Evolutionary conservation across 2,329 filamentous ascomycete genomes (phyloP), one percentile per base, ranked within the genome.

Genomic region (Bimuria novae-zelandiae): DNA sequence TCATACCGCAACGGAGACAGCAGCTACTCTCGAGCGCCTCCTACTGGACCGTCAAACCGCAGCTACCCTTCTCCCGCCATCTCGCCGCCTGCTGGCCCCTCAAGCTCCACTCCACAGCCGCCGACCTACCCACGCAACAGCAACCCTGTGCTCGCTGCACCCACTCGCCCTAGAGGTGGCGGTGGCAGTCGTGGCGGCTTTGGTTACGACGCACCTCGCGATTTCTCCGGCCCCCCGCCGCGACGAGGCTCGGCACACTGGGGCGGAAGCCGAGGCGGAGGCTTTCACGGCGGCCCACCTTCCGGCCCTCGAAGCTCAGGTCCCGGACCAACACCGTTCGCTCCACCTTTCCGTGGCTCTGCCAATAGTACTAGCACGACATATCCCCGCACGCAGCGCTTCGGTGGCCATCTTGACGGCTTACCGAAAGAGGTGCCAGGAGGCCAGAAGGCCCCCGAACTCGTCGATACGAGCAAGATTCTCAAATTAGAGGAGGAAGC

Each of bases 401-500:
- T 79, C 71, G 70, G 65, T 14, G 64, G 71, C 40, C 72, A 75
- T 50, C 63, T 81, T 16, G 63, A 74, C 7, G 76, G 77, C 40
- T 51, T 81, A 2, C 76, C 79, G 1, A 73, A 73, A 49, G 68
- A 77, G 23, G 64, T 79, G 14, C 74, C 76, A 2, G 78, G 78
- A 16, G 79, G 79, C 2, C 69, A 72, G 49, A 76, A 73, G 53
- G 70, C 72, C 21, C 75, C 75, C 14, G 74, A 78, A 17, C 44
- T 76, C 6, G 69, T 75, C 50, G 77, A 80, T 51, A 72, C 67
- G 54, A 73, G 71, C 39, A 76, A 75, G 53, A 66, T 80, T 7
- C 58, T 70, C 42, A 78, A 76, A 61, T 60, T 81, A 11, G 77
- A 80, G 52, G 76, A 80, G 8, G 78, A 81, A 43, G 73, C 77